Evolutionary conservation across 2,329 filamentous ascomycete species (phyloP).

Genomic region (Ceratocystis colombiana): DNA sequence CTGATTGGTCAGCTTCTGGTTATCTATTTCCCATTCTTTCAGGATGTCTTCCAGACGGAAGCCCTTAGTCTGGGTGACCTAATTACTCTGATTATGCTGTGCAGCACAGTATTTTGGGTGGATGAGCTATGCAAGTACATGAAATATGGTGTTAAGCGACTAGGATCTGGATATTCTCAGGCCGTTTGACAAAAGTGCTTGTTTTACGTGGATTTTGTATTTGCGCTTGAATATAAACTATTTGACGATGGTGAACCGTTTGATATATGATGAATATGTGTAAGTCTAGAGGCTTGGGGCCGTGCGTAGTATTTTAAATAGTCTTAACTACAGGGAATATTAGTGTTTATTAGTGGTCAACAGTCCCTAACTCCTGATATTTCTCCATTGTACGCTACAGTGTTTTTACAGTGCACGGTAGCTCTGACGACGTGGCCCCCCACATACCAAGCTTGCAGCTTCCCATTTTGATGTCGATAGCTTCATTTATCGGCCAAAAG

Average conservation of each 20-base stretch:
- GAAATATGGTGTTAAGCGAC: slow-evolving; percentile 47
- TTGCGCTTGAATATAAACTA: slow-evolving; percentile 12
- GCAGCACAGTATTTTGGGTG: slow-evolving; percentile 88
- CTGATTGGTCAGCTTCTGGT: slow-evolving; percentile 79
- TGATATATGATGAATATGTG: not conserved
- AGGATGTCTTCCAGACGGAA: slow-evolving; percentile 94
- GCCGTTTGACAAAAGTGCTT: slow-evolving; percentile 21
- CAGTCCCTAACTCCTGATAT: not conserved
- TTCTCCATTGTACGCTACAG: not conserved
- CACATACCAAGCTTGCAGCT: slow-evolving; percentile 3
- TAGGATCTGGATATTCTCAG: slow-evolving; percentile 45
- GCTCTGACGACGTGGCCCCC: slow-evolving; percentile 11
- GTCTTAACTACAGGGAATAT: not conserved
- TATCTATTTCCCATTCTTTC: slow-evolving; percentile 88
- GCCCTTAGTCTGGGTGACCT: slow-evolving; percentile 66
- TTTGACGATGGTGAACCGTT: slow-evolving; percentile 4
- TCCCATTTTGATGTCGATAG: slow-evolving; percentile 15
- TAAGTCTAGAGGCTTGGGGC: not conserved
- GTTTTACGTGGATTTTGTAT: slow-evolving; percentile 15
- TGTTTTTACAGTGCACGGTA: not conserved
- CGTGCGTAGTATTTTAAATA: not conserved
- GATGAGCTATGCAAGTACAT: slow-evolving; percentile 84
- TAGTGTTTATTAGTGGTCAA: too few relatives aligned
- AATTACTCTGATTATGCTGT: slow-evolving; percentile 58
- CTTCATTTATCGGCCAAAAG: slow-evolving; percentile 1